Conservation (phyloP, 257 asterid species). For the Penstemon davidsonii region DNA sequence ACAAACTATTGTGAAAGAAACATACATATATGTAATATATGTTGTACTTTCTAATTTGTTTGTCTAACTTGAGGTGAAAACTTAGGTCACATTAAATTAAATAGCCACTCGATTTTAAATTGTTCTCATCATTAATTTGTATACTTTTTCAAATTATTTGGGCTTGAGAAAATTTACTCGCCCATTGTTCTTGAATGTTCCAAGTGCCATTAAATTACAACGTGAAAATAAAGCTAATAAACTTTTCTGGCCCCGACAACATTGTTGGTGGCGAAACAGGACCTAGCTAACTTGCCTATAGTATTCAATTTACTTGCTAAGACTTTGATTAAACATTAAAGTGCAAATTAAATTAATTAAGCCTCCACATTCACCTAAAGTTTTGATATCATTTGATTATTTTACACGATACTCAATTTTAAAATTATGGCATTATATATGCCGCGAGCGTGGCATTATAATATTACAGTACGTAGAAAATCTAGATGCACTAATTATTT, state of each 20-base stretch:
- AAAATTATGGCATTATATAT: not conserved
- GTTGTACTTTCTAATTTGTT: not conserved
- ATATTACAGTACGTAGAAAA: not conserved
- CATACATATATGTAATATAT: not conserved
- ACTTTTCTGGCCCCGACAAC: conserved; percentile 1
- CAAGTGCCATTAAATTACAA: not conserved
- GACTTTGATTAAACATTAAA: conserved; percentile 6
- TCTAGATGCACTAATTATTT: too few relatives aligned
- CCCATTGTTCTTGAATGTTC: not conserved
- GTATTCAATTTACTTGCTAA: conserved; percentile 16
- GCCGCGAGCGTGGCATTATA: not conserved
- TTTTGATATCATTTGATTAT: not conserved
- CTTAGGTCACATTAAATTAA: not conserved
- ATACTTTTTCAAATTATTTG: too few relatives aligned
- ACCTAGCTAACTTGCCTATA: not conserved
- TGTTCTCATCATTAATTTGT: too few relatives aligned
- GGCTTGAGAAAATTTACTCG: not conserved
- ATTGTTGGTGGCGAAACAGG: conserved; percentile 15
- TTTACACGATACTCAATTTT: conserved; percentile 8
- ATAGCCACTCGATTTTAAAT: too few relatives aligned
- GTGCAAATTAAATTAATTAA: not conserved
- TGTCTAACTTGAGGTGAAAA: not conserved
- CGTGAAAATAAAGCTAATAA: not conserved
- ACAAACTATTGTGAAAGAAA: too few relatives aligned
- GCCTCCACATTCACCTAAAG: not conserved